Evolutionary conservation across 2,329 filamentous ascomycete genomes (phyloP).

Genomic region (Huntiella omanensis): DNA sequence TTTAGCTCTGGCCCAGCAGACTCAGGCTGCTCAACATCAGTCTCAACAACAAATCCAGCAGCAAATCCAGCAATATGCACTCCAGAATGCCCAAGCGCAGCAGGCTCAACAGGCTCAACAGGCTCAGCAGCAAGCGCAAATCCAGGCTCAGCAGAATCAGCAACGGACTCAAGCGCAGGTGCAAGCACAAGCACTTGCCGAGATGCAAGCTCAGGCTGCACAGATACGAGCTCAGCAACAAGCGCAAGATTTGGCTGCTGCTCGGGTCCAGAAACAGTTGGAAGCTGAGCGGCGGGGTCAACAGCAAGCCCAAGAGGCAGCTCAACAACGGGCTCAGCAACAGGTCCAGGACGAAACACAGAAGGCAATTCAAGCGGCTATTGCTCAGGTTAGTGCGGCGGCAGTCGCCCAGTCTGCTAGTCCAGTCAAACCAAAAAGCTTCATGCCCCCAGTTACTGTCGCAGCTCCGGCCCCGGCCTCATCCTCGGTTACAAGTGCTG

Average conservation of each 20-base stretch:
- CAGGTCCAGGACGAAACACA: not conserved
- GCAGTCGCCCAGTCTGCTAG: not conserved
- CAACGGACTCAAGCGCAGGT: conserved; percentile 3
- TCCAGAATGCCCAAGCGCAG: not conserved
- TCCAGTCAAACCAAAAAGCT: not conserved
- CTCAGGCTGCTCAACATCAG: no score
- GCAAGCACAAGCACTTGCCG: conserved; percentile 13
- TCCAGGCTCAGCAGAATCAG: not conserved
- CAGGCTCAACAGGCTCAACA: no score
- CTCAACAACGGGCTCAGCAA: conserved; percentile 3
- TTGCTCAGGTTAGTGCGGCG: not conserved
- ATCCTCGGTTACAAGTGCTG: not conserved
- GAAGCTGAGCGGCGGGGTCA: not conserved
- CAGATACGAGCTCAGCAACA: not conserved
- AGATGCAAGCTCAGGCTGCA: conserved; percentile 12
- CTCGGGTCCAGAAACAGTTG: not conserved
- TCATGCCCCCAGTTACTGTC: not conserved
- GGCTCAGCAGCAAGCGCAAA: not conserved
- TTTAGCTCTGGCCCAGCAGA: no score
- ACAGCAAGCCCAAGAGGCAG: not conserved
- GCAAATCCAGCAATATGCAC: not conserved
- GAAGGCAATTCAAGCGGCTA: not conserved
- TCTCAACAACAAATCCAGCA: no score
- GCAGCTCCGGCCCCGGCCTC: not conserved
- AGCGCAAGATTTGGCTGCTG: not conserved